Conservation (phyloP, 352 stramenopile genomes). For the Phytophthora colocasiae region DNA sequence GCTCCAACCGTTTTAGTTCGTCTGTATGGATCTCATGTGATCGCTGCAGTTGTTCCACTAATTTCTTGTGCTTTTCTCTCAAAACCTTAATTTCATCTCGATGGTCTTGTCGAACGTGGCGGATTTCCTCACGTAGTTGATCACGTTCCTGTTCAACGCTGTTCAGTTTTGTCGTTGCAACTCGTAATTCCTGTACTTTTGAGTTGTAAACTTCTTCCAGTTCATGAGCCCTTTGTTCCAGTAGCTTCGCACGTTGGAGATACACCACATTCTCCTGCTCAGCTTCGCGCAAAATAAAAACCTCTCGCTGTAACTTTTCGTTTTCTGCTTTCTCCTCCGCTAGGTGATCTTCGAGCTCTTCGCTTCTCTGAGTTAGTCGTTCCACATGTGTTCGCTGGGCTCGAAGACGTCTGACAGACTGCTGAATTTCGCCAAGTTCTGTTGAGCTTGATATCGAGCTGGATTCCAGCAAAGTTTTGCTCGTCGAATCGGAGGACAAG, state of each 20-base stretch:
- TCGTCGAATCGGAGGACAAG: not conserved
- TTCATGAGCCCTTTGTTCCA: conserved; percentile 54
- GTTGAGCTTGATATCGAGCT: conserved; percentile 22
- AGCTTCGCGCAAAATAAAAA: conserved; percentile 45
- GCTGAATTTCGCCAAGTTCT: conserved; percentile 55
- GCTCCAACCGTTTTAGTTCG: conserved; percentile 27
- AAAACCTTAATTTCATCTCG: conserved; percentile 35
- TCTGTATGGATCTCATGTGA: conserved; percentile 36
- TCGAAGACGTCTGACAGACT: conserved; percentile 58
- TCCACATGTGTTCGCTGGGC: conserved; percentile 65
- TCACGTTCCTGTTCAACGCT: conserved; percentile 45
- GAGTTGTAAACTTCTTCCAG: conserved; percentile 48
- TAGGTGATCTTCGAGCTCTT: conserved; percentile 46
- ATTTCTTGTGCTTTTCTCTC: conserved; percentile 28
- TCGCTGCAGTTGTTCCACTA: conserved; percentile 45
- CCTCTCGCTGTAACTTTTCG: conserved; percentile 48
- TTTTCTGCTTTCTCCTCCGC: conserved; percentile 46
- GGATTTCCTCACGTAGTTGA: conserved; percentile 39
- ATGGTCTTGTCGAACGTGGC: conserved; percentile 43
- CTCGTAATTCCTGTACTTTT: conserved; percentile 39
- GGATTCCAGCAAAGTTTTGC: conserved; percentile 9
- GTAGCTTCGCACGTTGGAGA: conserved; percentile 59
- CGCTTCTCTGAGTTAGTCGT: conserved; percentile 50
- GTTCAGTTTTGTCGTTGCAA: conserved; percentile 22
- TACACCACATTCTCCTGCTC: conserved; percentile 66